Evolutionary conservation across 495 filamentous ascomycete genomes (phyloP), one percentile per base, ranked within the genome.

Genomic region (Penicillium odoratum): DNA sequence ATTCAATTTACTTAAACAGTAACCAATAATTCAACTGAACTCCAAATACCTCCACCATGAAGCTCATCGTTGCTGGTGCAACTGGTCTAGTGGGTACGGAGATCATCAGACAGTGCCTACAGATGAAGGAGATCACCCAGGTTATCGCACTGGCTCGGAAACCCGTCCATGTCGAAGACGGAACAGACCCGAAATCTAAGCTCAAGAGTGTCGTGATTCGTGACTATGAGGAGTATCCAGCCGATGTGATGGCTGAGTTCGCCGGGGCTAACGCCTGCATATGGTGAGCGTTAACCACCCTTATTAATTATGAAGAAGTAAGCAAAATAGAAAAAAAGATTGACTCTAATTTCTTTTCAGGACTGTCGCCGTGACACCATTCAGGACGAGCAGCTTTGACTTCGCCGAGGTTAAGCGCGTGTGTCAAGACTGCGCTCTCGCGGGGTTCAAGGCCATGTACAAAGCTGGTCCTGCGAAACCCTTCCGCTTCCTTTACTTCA

Each of bases 201-300:
- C 57, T 82, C 7, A 73, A 70, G 53, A 69, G 59, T 3, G 60
- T 80, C 16, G 45, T 78, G 0, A 68, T 55, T 25, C 60, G 70
- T 4, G 69, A 79, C 62, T 83, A 77, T 55, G 68, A 44, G 2
- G 62, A 68, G 29, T 83, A 81, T 51, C 56, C 74, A 3, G 73
- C 77, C 3, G 48, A 62, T 11, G 69, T 78, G 3, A 63, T 40
- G 49, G 75, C 65, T 7, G 67, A 81, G 48, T 55, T 83, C 8
- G 58, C 68, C 3, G 74, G 65, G 8, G 82, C 79, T 0, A 78
- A 82, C 56, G 78, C 76, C 0, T 82, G 80, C 59, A 81, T 84
- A 44, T 85, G 80, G 79, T 81, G 67, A 43, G 43, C 18, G 0
- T 31, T 9, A 31, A 1, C 21, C 21, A 21, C 25, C 11, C 3